Percentiles rank a stretch among this genome's conserved stretches.
phyloP scores from a whole-genome alignment of 2,329 filamentous ascomycete species.

The Huntiella savannae region DNA sequence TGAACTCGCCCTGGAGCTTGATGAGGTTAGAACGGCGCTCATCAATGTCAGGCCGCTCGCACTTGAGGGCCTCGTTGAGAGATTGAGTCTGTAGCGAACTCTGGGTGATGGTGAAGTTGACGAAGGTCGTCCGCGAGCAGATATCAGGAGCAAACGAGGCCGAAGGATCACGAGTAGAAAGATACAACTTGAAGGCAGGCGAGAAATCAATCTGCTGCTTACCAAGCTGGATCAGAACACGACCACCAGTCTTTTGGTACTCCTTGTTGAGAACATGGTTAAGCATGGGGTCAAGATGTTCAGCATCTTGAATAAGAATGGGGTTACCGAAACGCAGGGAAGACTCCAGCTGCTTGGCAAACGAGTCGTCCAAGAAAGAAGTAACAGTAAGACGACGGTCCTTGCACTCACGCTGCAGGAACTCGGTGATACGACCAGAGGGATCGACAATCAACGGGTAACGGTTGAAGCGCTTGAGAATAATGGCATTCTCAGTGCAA shows the following conservation, averaged over 20 bases:
- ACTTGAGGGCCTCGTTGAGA: constrained; percentile 91
- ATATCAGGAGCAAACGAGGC: constrained; percentile 91
- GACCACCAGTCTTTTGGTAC: constrained; percentile 94
- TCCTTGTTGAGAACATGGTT: constrained; percentile 99
- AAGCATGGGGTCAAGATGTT: constrained; percentile 88
- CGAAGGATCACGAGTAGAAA: constrained; percentile 90
- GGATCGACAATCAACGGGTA: constrained; percentile 98
- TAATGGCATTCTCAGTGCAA: constrained; percentile 95
- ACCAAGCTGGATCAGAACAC: constrained; percentile 92
- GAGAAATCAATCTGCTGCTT: constrained; percentile 99
- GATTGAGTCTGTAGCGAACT: constrained; percentile 97
- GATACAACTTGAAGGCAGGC: constrained; percentile 81
- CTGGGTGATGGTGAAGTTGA: constrained; percentile 98
- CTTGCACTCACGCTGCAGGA: constrained; percentile 85
- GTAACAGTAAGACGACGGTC: constrained; percentile 88
- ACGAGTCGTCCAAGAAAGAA: constrained; percentile 93
- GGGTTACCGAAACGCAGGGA: constrained; percentile 94
- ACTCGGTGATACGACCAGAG: constrained; percentile 84
- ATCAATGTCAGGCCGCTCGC: constrained; percentile 90
- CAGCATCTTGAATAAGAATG: constrained; percentile 94
- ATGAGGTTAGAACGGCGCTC: constrained; percentile 92
- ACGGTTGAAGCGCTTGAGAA: constrained; percentile 92
- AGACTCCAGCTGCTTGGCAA: constrained; percentile 94
- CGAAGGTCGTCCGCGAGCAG: constrained; percentile 94
- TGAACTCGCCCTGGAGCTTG: constrained; percentile 98